phyloP scores from a whole-genome alignment of 352 stramenopile genomes.

The Phytophthora aleatoria region DNA sequence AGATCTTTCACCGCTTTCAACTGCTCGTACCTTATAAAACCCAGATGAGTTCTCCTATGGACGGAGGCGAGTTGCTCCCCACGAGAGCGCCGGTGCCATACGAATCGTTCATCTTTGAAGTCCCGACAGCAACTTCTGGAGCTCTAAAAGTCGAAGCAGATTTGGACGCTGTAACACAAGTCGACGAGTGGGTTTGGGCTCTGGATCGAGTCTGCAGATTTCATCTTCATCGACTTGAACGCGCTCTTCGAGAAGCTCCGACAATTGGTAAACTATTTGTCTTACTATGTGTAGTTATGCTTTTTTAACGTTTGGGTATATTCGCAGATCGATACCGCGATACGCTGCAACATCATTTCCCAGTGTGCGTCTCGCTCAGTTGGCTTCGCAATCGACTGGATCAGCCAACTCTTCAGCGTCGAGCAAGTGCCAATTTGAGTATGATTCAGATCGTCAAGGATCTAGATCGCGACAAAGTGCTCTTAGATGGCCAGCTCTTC shows the following conservation, averaged over 20 bases:
- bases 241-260: conserved; percentile 35
- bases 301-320: neutral
- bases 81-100: conserved; percentile 24
- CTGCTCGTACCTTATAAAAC: conserved; percentile 44
- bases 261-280: conserved; percentile 21
- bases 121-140: conserved; percentile 9
- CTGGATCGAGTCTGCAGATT: conserved; percentile 52
- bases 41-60: conserved; percentile 4
- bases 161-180: conserved; percentile 9
- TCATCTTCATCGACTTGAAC: conserved; percentile 54
- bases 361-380: conserved; percentile 56
- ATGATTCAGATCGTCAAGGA: conserved; percentile 85
- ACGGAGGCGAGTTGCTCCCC: conserved; percentile 10
- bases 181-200: conserved; percentile 39
- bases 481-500: conserved; percentile 62
- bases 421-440: conserved; percentile 62
- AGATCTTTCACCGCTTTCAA: conserved; percentile 39
- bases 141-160: conserved; percentile 10
- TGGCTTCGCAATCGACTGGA: conserved; percentile 73
- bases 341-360: conserved; percentile 47
- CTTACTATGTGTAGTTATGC: neutral
- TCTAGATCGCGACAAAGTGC: conserved; percentile 67
- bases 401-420: conserved; percentile 50
- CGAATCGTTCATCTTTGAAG: conserved; percentile 51
- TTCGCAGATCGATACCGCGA: conserved; percentile 45